Evolutionary conservation across 2,329 filamentous ascomycete species (phyloP), one percentile per base, ranked within the genome.

Genomic region (Xylaria sp.): DNA sequence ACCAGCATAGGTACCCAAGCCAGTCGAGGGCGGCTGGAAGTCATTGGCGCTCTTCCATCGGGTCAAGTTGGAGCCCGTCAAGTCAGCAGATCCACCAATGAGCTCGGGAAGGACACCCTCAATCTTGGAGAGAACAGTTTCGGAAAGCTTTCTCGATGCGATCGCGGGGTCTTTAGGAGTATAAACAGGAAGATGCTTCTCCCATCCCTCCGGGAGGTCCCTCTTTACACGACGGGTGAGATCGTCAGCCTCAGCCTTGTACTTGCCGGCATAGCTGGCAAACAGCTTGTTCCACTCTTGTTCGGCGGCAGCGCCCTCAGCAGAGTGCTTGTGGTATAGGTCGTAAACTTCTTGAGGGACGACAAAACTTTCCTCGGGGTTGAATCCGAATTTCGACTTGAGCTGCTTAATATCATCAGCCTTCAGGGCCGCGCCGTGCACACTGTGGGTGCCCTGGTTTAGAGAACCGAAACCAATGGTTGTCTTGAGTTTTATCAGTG

Each of bases 21-120:
- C 91, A 71, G 89, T 90, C 76, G 88, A 86, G 67, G 93, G 92
- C 71, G 94, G 93, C 87, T 99, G 96, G 90, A 99, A 98, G 86
- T 99, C 96, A 73, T 95, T 89, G 64, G 96, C 95, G 62, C 89
- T 88, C 92, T 98, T 99, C 94, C 94, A 97, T 80, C 94, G 90
- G 74, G 96, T 99, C 86, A 98, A 91, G 89, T 99, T 99, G 80
- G 96, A 98, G 79, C 93, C 93, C 80, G 96, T 99, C 87, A 99
- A 83, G 87, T 99, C 96, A 75, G 96, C 96, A 72, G 96, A 99
- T 76, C 96, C 96, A 80, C 95, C 97, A 69, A 99, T 82, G 66
- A 99, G 90, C 83, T 98, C 96, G 73, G 96, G 96, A 62, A 99
- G 79, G 72, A 85, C 88, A 58, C 87, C 82, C 85, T 97, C 89